A percentile compares a stretch with the other conserved stretches of the same genome.
Conservation (phyloP, 805 yeast genomes). For the Lachancea waltii region DNA sequence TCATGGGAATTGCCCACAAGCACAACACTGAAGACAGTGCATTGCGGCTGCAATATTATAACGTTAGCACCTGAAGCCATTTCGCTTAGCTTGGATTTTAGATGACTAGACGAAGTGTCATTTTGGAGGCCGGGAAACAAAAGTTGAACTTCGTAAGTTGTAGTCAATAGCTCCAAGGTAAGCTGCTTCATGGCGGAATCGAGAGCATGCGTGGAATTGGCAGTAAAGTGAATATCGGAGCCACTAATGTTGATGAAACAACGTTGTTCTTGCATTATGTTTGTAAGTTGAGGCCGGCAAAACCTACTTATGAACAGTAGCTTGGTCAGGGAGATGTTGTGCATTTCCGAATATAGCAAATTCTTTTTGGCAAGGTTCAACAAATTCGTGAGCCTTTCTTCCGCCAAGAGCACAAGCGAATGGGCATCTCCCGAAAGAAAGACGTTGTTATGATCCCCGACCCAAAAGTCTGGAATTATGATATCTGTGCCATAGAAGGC, state of each 20-base stretch:
- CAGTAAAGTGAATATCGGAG: constrained; percentile 21
- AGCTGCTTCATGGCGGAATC: constrained; percentile 21
- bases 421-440: constrained; percentile 19
- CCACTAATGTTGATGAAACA: constrained; percentile 22
- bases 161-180: constrained; percentile 23
- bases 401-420: constrained; percentile 17
- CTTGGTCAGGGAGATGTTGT: constrained; percentile 22
- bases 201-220: constrained; percentile 17
- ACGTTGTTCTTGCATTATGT: constrained; percentile 26
- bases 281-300: constrained; percentile 14
- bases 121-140: constrained; percentile 8
- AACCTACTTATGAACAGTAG: constrained; percentile 18
- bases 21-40: not conserved
- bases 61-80: constrained; percentile 3
- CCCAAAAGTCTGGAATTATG: constrained; percentile 15
- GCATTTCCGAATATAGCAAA: constrained; percentile 16
- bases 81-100: not conserved
- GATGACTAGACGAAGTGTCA: not conserved
- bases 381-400: constrained; percentile 13
- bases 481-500: constrained; percentile 17
- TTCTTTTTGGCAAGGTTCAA: constrained; percentile 8
- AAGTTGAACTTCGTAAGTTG: constrained; percentile 23
- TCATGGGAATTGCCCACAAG: constrained; percentile 1
- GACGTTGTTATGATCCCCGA: constrained; percentile 9
- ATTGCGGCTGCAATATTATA: constrained; percentile 6